A percentile compares a stretch with the other conserved stretches of the same genome.
phyloP scores from a whole-genome alignment of 148 eudicot species.

The Rhododendron mucronatum region DNA sequence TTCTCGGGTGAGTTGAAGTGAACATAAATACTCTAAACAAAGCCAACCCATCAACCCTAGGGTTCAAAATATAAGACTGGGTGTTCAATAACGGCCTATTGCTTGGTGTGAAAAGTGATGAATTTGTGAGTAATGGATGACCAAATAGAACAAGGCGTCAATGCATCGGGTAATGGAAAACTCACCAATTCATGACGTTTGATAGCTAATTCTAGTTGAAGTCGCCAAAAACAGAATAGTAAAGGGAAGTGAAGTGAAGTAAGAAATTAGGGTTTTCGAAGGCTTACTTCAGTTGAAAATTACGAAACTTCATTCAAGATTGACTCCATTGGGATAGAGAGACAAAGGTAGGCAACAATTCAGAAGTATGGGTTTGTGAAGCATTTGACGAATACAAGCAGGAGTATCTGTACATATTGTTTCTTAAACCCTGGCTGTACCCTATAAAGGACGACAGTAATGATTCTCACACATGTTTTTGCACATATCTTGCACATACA shows the following conservation, averaged over 20 bases:
- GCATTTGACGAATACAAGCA: neutral
- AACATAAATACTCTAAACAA: slow-evolving; percentile 33
- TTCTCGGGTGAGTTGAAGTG: slow-evolving; percentile 28
- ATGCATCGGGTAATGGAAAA: slow-evolving; percentile 13
- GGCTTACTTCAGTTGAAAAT: neutral
- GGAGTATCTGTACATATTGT: neutral
- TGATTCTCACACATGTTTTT: too few relatives aligned
- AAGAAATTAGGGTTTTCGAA: neutral
- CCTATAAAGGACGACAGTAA: neutral
- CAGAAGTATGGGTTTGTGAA: neutral
- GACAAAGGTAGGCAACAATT: neutral
- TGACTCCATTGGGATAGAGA: neutral
- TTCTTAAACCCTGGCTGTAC: neutral
- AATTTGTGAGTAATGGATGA: slow-evolving; percentile 9
- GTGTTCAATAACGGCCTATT: neutral
- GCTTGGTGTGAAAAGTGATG: slow-evolving; percentile 7
- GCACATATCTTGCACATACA: too few relatives aligned
- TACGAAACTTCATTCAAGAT: neutral
- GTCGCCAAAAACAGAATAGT: neutral
- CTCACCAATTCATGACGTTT: neutral
- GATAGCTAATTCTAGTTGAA: neutral
- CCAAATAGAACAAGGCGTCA: slow-evolving; percentile 13
- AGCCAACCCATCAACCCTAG: slow-evolving; percentile 30
- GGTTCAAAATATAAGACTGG: neutral
- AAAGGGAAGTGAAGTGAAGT: neutral